Conservation (phyloP, 2,329 filamentous ascomycete genomes). For the Teratosphaeria nubilosa region DNA sequence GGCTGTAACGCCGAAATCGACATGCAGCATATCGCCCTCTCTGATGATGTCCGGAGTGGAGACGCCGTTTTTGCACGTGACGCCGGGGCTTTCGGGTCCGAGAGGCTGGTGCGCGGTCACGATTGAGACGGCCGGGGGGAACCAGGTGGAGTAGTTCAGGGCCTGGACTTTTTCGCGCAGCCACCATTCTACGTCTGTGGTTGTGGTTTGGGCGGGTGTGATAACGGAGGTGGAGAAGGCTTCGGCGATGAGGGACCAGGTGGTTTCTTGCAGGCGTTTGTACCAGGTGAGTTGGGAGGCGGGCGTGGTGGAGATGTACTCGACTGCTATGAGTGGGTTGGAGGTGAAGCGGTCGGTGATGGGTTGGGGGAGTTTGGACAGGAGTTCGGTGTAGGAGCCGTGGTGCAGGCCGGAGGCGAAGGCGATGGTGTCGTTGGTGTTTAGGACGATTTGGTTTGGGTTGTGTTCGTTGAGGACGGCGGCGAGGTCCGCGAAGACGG, state of each 20-base stretch:
- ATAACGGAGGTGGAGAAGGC: constrained; percentile 10
- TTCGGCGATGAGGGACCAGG: constrained; percentile 11
- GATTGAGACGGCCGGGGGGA: constrained; percentile 11
- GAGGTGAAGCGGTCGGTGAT: not conserved
- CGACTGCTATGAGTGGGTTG: constrained; percentile 9
- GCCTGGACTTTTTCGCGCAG: constrained; percentile 11
- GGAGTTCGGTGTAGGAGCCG: constrained; percentile 4
- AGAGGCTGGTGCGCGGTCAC: constrained; percentile 1
- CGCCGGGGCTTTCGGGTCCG: not conserved
- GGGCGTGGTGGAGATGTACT: constrained; percentile 13
- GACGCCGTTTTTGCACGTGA: not conserved
- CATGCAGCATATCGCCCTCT: constrained; percentile 11
- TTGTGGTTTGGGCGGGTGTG: constrained; percentile 7
- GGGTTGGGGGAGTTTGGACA: not conserved
- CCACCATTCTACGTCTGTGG: constrained; percentile 14
- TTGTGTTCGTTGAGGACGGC: constrained; percentile 5
- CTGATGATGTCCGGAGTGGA: not conserved
- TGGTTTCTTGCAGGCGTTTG: constrained; percentile 10
- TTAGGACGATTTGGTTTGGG: constrained; percentile 7
- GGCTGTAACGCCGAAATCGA: constrained; percentile 13
- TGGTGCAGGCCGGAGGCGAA: constrained; percentile 12
- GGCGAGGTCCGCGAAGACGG: constrained; percentile 5
- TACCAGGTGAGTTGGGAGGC: constrained; percentile 9
- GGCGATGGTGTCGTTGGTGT: constrained; percentile 10
- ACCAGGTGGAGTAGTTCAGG: constrained; percentile 14